These are phyloP conservation scores for Sarcomyxa edulis DNA, from an alignment of 768 basidiomycete genomes.

Conservation along the genomic window DNA sequence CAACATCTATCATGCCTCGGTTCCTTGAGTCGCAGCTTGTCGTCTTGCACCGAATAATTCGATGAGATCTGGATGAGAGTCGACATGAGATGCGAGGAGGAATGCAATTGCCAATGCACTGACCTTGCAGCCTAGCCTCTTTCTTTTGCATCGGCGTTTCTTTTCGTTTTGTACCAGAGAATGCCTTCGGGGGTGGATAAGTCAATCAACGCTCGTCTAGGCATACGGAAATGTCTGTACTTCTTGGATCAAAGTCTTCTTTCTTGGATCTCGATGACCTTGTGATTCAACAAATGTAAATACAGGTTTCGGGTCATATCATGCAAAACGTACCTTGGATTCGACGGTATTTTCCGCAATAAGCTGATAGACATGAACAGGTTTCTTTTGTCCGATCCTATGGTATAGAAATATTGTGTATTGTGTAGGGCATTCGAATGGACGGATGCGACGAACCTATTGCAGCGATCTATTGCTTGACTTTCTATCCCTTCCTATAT, in stretches of 20 bases:
- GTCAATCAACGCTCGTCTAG: background rate
- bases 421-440: background rate
- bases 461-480: conserved; percentile 78
- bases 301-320: background rate
- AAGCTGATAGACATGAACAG: conserved; percentile 83
- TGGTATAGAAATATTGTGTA: background rate
- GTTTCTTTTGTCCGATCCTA: conserved; percentile 76
- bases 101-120: conserved; percentile 8
- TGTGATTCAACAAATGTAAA: background rate
- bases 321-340: conserved; percentile 50
- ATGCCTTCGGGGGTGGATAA: conserved; percentile 47
- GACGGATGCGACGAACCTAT: conserved; percentile 24
- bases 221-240: conserved; percentile 24
- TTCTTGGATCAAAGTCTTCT: conserved; percentile 75
- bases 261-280: conserved; percentile 86
- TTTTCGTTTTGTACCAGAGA: conserved; percentile 72
- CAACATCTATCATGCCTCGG: too few relatives aligned
- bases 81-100: background rate
- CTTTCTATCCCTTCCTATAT: conserved; percentile 77
- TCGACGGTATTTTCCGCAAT: conserved; percentile 90
- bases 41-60: conserved; percentile 46
- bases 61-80: conserved; percentile 44
- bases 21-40: conserved; percentile 13
- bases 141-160: conserved; percentile 74
- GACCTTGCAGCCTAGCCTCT: conserved; percentile 80